A percentile compares a stretch with the other conserved stretches of the same genome.
Evolutionary conservation across 257 asterid species (phyloP).

Genomic region (Mentha longifolia): DNA sequence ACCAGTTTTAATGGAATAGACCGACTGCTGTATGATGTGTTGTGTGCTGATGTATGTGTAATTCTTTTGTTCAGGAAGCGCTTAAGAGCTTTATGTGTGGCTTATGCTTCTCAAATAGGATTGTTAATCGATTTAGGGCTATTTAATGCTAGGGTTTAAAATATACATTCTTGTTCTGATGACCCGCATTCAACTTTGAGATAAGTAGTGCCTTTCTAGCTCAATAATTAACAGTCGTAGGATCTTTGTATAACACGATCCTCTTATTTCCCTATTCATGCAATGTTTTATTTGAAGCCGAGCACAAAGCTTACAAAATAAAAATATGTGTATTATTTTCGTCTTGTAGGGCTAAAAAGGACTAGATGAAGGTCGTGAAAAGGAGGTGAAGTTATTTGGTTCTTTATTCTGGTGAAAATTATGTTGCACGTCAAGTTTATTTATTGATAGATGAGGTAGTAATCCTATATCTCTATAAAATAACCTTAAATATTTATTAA

Average conservation of each 20-base stretch:
- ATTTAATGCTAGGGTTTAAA: background rate
- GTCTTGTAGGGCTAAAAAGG: slow-evolving; percentile 69
- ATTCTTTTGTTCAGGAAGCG: background rate
- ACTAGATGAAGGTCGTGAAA: slow-evolving; percentile 62
- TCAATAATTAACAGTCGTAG: background rate
- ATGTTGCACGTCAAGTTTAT: slow-evolving; percentile 19
- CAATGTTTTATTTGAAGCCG: slow-evolving; percentile 34
- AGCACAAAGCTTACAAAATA: slow-evolving; percentile 43
- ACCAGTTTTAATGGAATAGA: background rate
- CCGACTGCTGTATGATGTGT: background rate
- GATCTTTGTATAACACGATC: background rate
- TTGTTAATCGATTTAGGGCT: background rate
- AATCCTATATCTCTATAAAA: slow-evolving; percentile 8
- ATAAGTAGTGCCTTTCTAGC: slow-evolving; percentile 17
- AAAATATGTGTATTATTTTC: slow-evolving; percentile 50
- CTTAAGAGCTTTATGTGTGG: background rate
- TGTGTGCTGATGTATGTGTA: background rate
- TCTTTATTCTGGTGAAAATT: slow-evolving; percentile 34
- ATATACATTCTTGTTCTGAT: background rate
- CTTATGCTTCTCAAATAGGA: slow-evolving; percentile 26
- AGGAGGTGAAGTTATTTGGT: slow-evolving; percentile 52
- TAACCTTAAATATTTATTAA: background rate
- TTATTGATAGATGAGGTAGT: slow-evolving; percentile 6
- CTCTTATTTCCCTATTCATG: slow-evolving; percentile 5
- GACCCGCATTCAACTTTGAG: background rate